These are phyloP conservation scores for Kwoniella sp. DNA, from an alignment of 768 basidiomycete species.

Conservation along the genomic window DNA sequence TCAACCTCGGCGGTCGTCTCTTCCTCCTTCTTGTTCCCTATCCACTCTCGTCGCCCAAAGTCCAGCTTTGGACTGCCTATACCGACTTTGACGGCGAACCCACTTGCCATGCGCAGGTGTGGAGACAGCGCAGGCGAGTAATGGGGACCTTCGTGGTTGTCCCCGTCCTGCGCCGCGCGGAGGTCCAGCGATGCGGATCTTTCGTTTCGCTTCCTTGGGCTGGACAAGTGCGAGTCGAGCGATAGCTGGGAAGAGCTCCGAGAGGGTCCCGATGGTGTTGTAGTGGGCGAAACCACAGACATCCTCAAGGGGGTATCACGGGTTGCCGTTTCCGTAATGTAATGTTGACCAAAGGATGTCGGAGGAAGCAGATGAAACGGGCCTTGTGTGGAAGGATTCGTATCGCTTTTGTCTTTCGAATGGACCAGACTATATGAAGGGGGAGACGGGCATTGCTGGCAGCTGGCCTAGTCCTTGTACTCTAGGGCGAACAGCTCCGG, in stretches of 20 bases:
- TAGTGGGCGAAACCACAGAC: slow-evolving; percentile 3
- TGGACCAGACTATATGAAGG: no score
- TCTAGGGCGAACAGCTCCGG: no score
- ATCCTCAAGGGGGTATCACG: no score
- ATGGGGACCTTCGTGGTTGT: background rate
- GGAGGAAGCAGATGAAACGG: no score
- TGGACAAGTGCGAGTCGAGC: slow-evolving; percentile 11
- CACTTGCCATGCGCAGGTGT: slow-evolving; percentile 10
- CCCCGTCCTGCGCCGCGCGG: background rate
- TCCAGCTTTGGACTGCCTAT: slow-evolving; percentile 21
- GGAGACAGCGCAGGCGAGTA: background rate
- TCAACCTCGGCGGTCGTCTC: no score
- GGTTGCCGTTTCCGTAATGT: no score
- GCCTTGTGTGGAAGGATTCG: no score
- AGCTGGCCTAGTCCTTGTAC: no score
- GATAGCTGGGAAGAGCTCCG: slow-evolving; percentile 8
- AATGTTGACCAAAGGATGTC: no score
- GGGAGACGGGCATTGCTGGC: no score
- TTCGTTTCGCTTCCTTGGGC: slow-evolving; percentile 5
- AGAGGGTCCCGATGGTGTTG: slow-evolving; percentile 5
- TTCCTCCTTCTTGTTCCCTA: slow-evolving; percentile 3
- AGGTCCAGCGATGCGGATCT: background rate
- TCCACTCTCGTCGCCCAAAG: slow-evolving; percentile 18
- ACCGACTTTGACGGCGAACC: slow-evolving; percentile 21
- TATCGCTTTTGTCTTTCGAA: no score